Evolutionary conservation across 305 asterid genomes (phyloP).

Genomic region (Fraxinus sp.): DNA sequence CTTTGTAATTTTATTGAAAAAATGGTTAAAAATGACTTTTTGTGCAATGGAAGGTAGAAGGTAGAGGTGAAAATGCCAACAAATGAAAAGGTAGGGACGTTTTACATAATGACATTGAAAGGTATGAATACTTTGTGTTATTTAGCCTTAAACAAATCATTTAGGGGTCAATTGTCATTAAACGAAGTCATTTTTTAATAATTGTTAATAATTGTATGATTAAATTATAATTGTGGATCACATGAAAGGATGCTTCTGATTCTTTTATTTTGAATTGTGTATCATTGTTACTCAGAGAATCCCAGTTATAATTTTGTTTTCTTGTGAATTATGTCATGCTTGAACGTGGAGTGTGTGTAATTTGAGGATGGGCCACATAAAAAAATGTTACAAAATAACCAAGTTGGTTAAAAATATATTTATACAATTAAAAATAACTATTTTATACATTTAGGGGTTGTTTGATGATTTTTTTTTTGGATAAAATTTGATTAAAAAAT

Average conservation of each 20-base stretch:
- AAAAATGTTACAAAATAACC: not conserved
- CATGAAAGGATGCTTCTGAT: slow-evolving; percentile 1
- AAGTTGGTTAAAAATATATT: no score
- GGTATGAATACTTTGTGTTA: no score
- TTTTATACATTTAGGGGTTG: no score
- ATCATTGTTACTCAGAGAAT: not conserved
- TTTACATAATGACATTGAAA: no score
- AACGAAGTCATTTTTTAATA: not conserved
- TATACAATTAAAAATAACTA: no score
- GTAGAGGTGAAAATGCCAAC: no score
- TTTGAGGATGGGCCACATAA: not conserved
- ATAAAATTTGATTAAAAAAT: no score
- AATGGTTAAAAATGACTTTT: no score
- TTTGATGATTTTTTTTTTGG: no score
- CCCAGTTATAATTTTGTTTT: not conserved
- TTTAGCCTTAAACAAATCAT: not conserved
- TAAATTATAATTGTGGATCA: not conserved
- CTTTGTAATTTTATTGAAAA: no score
- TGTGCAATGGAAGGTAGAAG: no score
- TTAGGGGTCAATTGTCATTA: not conserved
- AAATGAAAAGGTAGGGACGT: no score
- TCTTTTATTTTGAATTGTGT: not conserved
- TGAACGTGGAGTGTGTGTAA: not conserved
- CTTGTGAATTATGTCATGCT: not conserved
- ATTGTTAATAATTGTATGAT: not conserved